Percentiles rank a stretch among this genome's conserved stretches.
Evolutionary conservation across 495 filamentous ascomycete species (phyloP).

Genomic region (Thozetella sp.): DNA sequence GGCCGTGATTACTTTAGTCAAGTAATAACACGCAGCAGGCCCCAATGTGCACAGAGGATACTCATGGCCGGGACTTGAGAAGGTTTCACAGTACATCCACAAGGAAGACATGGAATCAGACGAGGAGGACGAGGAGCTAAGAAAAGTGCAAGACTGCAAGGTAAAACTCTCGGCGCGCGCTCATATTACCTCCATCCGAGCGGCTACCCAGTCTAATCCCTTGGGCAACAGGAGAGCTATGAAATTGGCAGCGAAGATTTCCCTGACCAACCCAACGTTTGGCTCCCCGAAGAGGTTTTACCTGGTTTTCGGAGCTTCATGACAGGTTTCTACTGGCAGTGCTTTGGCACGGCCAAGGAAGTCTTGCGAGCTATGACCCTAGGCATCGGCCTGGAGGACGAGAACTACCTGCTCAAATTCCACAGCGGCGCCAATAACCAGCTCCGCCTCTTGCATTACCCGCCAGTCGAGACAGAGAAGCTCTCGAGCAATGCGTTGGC

Average conservation of each 20-base stretch:
- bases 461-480: conserved; percentile 52
- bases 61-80: conserved; percentile 66
- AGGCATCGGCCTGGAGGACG: conserved; percentile 52
- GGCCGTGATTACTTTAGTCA: neutral
- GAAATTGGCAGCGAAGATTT: conserved; percentile 66
- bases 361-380: conserved; percentile 54
- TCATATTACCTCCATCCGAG: neutral
- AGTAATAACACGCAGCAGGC: conserved; percentile 9
- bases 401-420: conserved; percentile 51
- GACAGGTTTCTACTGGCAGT: conserved; percentile 58
- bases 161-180: conserved; percentile 6
- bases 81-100: conserved; percentile 62
- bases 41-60: conserved; percentile 60
- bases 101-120: conserved; percentile 42
- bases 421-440: conserved; percentile 64
- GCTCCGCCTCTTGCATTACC: conserved; percentile 68
- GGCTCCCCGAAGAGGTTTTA: conserved; percentile 58
- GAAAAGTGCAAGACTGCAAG: conserved; percentile 45
- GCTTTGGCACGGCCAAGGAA: conserved; percentile 42
- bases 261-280: conserved; percentile 61
- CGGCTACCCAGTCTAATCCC: neutral
- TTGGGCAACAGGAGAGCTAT: conserved; percentile 58
- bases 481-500: conserved; percentile 43
- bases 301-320: conserved; percentile 64
- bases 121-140: conserved; percentile 23